Conservation (phyloP, 2,329 filamentous ascomycete genomes). For the Pleoardoris graminearum region DNA sequence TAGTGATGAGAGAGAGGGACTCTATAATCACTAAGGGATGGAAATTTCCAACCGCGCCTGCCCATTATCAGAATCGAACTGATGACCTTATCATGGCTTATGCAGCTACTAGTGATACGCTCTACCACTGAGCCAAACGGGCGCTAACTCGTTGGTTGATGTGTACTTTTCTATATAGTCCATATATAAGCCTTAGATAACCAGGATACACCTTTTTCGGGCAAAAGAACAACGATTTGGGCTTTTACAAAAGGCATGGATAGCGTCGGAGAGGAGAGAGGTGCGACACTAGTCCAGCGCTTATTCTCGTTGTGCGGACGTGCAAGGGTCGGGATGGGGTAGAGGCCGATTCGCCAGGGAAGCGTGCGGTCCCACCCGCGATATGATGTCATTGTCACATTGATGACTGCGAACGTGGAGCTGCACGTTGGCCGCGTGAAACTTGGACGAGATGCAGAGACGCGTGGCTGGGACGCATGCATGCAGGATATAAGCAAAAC, state of each 20-base stretch:
- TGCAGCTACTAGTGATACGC: constrained; percentile 43
- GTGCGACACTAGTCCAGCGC: too few species aligned
- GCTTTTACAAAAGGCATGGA: too few species aligned
- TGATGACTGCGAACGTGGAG: neutral
- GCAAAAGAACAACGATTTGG: too few species aligned
- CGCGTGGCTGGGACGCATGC: neutral
- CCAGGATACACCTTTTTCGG: too few species aligned
- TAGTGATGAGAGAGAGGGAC: too few species aligned
- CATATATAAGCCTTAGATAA: too few species aligned
- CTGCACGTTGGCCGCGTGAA: neutral
- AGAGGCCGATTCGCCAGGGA: neutral
- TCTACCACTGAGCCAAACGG: constrained; percentile 45
- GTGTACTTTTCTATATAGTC: neutral
- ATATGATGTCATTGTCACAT: constrained; percentile 3
- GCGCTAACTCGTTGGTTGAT: constrained; percentile 11
- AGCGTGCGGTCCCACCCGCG: too few species aligned
- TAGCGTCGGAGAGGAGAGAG: too few species aligned
- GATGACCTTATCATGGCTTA: constrained; percentile 41
- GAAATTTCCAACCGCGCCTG: constrained; percentile 19
- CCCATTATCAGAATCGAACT: constrained; percentile 45
- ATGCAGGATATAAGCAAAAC: neutral
- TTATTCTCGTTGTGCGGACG: neutral
- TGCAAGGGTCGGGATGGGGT: too few species aligned
- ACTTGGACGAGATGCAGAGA: constrained; percentile 3
- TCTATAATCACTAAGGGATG: too few species aligned